These are phyloP conservation scores for Eucalyptus pauciflora DNA, from an alignment of 345 rosid genomes.

Conservation along the genomic window DNA sequence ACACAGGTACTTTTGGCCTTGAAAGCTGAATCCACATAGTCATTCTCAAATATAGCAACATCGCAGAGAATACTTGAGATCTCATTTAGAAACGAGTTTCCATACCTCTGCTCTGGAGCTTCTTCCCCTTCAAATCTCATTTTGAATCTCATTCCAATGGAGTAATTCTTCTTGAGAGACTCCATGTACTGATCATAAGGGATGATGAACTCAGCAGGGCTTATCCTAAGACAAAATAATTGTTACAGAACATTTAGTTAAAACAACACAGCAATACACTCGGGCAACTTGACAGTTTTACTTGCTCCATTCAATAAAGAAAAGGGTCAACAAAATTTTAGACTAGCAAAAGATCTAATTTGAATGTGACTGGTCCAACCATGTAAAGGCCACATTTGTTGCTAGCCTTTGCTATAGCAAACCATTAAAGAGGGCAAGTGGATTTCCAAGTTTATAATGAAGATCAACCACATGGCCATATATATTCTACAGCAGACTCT, in stretches of 20 bases:
- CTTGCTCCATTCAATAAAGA: background rate
- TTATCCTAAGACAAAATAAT: constrained; percentile 31
- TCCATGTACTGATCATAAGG: constrained; percentile 72
- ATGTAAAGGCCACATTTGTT: background rate
- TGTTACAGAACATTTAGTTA: background rate
- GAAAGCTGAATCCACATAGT: background rate
- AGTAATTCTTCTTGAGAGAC: constrained; percentile 50
- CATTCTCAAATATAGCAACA: background rate
- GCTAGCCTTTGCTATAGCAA: background rate
- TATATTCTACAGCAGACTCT: background rate
- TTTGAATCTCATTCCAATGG: constrained; percentile 82
- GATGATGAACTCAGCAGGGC: constrained; percentile 84
- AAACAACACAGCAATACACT: background rate
- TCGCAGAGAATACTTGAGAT: background rate
- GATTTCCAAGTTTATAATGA: background rate
- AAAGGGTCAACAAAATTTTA: background rate
- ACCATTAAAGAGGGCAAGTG: background rate
- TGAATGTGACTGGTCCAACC: background rate
- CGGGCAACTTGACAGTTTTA: background rate
- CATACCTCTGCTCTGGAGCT: constrained; percentile 78
- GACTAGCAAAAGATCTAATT: background rate
- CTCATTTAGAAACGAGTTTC: background rate
- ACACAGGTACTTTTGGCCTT: background rate
- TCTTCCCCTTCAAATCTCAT: constrained; percentile 95
- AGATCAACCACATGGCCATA: background rate